Evolutionary conservation across 306 rosid genomes (phyloP).

Genomic region (Ormosia semicastrata): DNA sequence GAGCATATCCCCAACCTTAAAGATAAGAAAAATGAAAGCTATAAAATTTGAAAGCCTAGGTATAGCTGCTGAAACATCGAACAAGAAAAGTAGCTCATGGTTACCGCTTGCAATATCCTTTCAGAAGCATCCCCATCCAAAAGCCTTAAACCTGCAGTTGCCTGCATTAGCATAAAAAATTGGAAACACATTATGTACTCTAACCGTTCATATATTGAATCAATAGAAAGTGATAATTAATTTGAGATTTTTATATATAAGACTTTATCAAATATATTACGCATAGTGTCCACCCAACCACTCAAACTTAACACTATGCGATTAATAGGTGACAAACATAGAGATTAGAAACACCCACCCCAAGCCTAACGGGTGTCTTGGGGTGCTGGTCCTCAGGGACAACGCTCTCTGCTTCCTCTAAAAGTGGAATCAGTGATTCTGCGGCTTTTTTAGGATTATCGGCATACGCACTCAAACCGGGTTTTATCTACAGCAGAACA

Average conservation of each 20-base stretch:
- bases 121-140: constrained; percentile 58
- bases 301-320: neutral
- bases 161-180: constrained; percentile 37
- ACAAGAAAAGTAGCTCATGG: neutral
- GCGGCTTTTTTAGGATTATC: constrained; percentile 48
- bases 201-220: too few species aligned
- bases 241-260: too few species aligned
- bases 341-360: constrained; percentile 31
- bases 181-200: neutral
- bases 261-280: neutral
- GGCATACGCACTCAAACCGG: constrained; percentile 59
- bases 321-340: neutral
- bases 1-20: constrained; percentile 63
- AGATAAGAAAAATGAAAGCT: neutral
- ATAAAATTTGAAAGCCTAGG: neutral
- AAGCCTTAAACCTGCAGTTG: constrained; percentile 75
- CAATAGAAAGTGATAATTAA: too few species aligned
- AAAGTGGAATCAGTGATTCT: constrained; percentile 43
- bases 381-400: constrained; percentile 48
- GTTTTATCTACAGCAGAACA: constrained; percentile 25
- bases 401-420: constrained; percentile 42
- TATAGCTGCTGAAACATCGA: neutral
- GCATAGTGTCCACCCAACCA: neutral
- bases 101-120: constrained; percentile 60
- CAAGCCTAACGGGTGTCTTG: constrained; percentile 64